Evolutionary conservation across 75 land plant genomes (phyloP).

Genomic region (Selaginella tamariscina): DNA sequence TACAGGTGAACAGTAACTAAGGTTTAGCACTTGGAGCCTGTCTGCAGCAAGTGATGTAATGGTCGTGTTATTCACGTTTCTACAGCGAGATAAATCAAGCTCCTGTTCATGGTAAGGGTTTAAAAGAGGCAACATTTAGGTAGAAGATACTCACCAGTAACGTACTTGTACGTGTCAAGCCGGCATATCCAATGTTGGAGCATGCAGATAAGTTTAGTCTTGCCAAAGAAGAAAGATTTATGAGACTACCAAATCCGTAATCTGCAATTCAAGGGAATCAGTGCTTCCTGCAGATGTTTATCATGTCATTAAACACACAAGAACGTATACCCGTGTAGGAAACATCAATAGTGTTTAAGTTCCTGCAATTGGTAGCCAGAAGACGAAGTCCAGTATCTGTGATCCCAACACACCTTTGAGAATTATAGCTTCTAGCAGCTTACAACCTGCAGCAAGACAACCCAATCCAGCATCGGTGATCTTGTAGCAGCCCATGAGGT

Average conservation of each 20-base stretch:
- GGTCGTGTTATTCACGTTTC: slow-evolving; percentile 32
- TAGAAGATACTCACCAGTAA: neutral
- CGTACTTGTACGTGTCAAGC: neutral
- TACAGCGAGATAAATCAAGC: slow-evolving; percentile 44
- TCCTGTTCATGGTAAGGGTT: slow-evolving; percentile 20
- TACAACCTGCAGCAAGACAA: neutral
- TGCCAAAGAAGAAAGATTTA: neutral
- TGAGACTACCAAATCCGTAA: neutral
- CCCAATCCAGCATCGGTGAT: neutral
- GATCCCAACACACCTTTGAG: neutral
- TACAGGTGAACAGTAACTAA: slow-evolving; percentile 24
- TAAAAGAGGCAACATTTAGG: neutral
- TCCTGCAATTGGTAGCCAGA: neutral
- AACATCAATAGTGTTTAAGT: neutral
- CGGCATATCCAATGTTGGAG: neutral
- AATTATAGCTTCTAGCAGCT: neutral
- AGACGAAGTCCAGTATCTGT: neutral
- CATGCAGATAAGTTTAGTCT: neutral
- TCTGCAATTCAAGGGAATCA: neutral
- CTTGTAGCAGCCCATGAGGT: neutral
- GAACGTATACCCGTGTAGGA: slow-evolving; percentile 10
- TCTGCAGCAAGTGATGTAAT: slow-evolving; percentile 32
- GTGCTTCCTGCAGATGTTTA: neutral
- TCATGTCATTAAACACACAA: too few species aligned
- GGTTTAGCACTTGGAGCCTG: slow-evolving; percentile 32